Percentiles rank a stretch among this genome's conserved stretches.
Conservation (phyloP, 352 stramenopile genomes). For the Globisporangium megalacanthum region DNA sequence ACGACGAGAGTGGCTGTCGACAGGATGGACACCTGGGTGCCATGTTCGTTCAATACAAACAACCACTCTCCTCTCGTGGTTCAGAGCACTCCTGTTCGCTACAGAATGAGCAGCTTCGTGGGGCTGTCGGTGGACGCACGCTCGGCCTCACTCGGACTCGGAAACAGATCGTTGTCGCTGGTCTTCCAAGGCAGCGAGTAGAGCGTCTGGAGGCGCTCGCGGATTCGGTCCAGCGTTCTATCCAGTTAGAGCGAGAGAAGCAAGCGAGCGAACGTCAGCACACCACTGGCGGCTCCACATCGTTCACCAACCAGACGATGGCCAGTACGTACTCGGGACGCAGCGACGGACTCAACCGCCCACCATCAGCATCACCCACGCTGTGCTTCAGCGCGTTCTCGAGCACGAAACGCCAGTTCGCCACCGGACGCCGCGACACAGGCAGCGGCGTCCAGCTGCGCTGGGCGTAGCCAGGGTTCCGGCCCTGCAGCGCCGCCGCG, state of each 20-base stretch:
- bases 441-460: slow-evolving; percentile 55
- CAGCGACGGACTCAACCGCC: slow-evolving; percentile 25
- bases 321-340: slow-evolving; percentile 27
- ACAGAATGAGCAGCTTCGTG: neutral
- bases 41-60: too few species aligned
- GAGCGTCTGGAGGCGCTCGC: slow-evolving; percentile 46
- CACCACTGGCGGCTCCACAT: neutral
- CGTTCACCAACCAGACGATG: too few species aligned
- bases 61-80: too few species aligned
- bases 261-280: neutral
- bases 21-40: too few species aligned
- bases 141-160: neutral
- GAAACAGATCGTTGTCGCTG: slow-evolving; percentile 45
- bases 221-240: slow-evolving; percentile 60
- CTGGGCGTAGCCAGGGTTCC: slow-evolving; percentile 27
- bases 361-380: neutral
- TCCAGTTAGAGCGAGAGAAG: neutral
- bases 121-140: neutral
- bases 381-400: slow-evolving; percentile 32
- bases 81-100: neutral
- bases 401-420: slow-evolving; percentile 69
- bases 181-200: slow-evolving; percentile 43
- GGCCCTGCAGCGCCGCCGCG: slow-evolving; percentile 37
- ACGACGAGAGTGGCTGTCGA: too few species aligned
- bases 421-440: slow-evolving; percentile 44